phyloP scores from a whole-genome alignment of 2,329 filamentous ascomycete species.

The Talaromyces funiculosus region DNA sequence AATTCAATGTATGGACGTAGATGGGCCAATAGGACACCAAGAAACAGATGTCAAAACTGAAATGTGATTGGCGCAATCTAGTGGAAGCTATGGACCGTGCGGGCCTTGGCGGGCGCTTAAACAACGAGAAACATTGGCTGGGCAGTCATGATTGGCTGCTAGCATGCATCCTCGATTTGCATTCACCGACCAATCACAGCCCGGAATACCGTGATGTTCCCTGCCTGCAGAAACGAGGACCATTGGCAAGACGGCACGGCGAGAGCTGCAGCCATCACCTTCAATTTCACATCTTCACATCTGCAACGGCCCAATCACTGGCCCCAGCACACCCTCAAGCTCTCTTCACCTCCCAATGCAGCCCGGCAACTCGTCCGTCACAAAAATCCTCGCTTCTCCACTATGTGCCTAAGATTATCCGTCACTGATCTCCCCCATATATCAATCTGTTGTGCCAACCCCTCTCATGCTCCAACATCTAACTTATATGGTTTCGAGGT shows the following conservation, averaged over 20 bases:
- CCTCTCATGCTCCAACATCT: not conserved
- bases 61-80: not conserved
- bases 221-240: not conserved
- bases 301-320: constrained; percentile 7
- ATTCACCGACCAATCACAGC: not conserved
- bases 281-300: constrained; percentile 9
- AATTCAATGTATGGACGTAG: no score
- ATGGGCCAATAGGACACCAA: not conserved
- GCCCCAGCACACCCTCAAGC: constrained; percentile 2
- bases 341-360: not conserved
- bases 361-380: constrained; percentile 3
- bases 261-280: constrained; percentile 6
- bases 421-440: constrained; percentile 2
- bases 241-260: constrained; percentile 1
- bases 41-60: not conserved
- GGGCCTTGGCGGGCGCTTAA: constrained; percentile 10
- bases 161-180: not conserved
- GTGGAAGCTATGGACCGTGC: constrained; percentile 7
- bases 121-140: constrained; percentile 6
- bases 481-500: constrained; percentile 2
- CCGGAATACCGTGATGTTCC: not conserved
- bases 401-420: constrained; percentile 2
- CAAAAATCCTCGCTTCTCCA: constrained; percentile 1
- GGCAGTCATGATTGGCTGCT: not conserved
- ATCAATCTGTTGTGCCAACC: not conserved